phyloP scores from a whole-genome alignment of 108 stramenopile species.

The Conticribra guillardii region DNA sequence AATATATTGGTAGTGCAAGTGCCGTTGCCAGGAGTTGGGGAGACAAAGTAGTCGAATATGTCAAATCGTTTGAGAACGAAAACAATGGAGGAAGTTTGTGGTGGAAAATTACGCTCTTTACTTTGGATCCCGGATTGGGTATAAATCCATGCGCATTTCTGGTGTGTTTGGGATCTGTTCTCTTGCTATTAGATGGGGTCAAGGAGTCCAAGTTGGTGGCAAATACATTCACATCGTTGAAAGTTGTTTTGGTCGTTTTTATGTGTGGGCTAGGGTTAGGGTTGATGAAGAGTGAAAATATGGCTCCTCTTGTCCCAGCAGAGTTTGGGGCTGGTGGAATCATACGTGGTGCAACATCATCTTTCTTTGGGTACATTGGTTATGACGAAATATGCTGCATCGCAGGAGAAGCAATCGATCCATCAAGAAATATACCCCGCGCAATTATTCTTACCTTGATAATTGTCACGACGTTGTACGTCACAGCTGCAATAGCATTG shows the following conservation, averaged over 20 bases:
- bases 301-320: constrained; percentile 47
- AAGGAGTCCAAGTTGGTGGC: constrained; percentile 70
- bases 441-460: constrained; percentile 67
- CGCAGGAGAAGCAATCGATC: constrained; percentile 71
- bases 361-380: constrained; percentile 82
- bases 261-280: constrained; percentile 55
- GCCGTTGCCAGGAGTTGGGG: constrained; percentile 83
- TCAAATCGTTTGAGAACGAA: constrained; percentile 10
- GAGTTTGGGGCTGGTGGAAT: constrained; percentile 57
- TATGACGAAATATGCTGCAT: constrained; percentile 78
- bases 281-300: constrained; percentile 40
- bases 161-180: constrained; percentile 55
- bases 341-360: constrained; percentile 63
- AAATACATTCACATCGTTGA: constrained; percentile 67
- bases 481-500: constrained; percentile 62
- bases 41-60: constrained; percentile 71
- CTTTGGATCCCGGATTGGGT: constrained; percentile 45
- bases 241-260: constrained; percentile 71
- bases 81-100: neutral
- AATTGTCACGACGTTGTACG: constrained; percentile 59
- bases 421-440: constrained; percentile 60
- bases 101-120: neutral
- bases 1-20: constrained; percentile 53
- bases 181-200: constrained; percentile 72
- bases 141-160: constrained; percentile 73